Percentiles rank a stretch among this genome's conserved stretches.
Conservation (phyloP, 768 basidiomycete genomes). For the Serendipita sp. region DNA sequence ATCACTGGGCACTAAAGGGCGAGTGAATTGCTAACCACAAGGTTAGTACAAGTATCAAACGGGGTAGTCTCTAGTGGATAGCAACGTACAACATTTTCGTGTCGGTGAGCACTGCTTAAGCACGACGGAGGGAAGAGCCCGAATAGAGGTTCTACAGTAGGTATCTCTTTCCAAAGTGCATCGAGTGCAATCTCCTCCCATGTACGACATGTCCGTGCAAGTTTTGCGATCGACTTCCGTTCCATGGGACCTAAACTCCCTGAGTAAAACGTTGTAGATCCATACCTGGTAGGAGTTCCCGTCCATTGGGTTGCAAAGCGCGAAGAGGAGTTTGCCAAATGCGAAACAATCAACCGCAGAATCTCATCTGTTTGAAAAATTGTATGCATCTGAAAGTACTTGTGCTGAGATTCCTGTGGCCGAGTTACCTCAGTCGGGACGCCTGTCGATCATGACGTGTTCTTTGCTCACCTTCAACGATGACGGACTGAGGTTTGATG, state of each 20-base stretch:
- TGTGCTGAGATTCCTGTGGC: no score
- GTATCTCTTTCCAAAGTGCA: not conserved
- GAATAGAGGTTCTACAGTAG: not conserved
- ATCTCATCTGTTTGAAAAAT: conserved; percentile 1
- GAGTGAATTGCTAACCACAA: not conserved
- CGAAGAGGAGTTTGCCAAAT: not conserved
- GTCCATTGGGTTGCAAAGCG: not conserved
- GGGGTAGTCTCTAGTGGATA: not conserved
- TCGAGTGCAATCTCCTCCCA: not conserved
- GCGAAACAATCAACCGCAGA: not conserved
- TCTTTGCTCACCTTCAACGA: no score
- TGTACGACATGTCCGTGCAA: not conserved
- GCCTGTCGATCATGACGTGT: no score
- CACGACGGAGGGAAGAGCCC: not conserved
- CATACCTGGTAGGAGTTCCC: not conserved
- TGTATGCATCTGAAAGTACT: not conserved
- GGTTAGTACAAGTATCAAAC: not conserved
- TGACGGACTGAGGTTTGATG: no score
- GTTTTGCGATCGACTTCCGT: not conserved
- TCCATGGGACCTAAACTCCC: not conserved
- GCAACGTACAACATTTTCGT: conserved; percentile 1
- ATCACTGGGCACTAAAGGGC: conserved; percentile 2
- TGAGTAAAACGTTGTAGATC: not conserved
- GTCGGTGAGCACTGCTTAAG: not conserved
- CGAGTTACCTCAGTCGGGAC: no score